These are phyloP conservation scores for Rhizopogon sp. DNA, from an alignment of 768 basidiomycete species.

Conservation along the genomic window DNA sequence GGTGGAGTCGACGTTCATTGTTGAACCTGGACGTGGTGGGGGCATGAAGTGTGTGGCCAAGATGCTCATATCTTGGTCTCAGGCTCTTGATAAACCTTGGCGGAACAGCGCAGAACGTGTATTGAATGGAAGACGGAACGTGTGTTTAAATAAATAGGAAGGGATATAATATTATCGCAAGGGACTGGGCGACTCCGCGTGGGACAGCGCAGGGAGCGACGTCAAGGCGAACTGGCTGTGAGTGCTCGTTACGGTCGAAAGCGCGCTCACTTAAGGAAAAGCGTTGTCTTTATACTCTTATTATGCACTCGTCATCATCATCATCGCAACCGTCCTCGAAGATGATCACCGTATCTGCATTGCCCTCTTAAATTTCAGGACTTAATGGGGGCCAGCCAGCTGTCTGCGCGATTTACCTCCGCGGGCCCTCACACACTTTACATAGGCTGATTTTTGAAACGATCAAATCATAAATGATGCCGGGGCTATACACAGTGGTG, in stretches of 20 bases:
- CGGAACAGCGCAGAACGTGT: neutral
- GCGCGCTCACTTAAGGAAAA: too few relatives aligned
- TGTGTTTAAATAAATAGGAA: neutral
- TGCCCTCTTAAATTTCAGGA: neutral
- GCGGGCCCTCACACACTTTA: neutral
- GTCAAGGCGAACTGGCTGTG: neutral
- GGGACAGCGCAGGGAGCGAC: slow-evolving; percentile 1
- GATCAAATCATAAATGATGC: neutral
- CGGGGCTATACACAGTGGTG: too few relatives aligned
- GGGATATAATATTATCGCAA: neutral
- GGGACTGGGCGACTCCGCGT: slow-evolving; percentile 2
- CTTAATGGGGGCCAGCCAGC: neutral
- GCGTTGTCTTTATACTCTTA: neutral
- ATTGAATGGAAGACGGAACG: neutral
- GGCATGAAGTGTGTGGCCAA: slow-evolving; percentile 15
- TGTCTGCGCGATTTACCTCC: neutral
- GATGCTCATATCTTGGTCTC: slow-evolving; percentile 5
- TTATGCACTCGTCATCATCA: neutral
- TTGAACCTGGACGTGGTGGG: slow-evolving; percentile 11
- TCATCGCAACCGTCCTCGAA: neutral
- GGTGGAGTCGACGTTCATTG: slow-evolving; percentile 22
- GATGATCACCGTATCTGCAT: neutral
- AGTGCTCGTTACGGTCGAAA: neutral
- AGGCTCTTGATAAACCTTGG: neutral
- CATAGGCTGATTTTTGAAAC: neutral